Conservation (phyloP, 2,329 filamentous ascomycete genomes). For the Fusarium sp. region DNA sequence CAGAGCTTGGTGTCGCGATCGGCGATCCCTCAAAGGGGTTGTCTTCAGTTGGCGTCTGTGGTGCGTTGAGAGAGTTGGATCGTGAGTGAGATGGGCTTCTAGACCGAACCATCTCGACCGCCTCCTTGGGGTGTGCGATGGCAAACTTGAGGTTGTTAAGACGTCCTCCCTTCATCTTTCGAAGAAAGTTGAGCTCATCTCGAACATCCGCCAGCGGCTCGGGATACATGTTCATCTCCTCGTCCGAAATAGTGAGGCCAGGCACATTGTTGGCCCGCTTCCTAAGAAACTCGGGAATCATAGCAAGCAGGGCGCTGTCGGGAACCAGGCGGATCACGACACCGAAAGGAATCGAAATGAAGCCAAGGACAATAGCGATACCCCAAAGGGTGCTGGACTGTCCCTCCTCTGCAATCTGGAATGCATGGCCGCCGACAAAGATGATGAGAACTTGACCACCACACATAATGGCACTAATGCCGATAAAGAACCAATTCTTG, state of each 20-base stretch:
- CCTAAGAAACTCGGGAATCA: constrained; percentile 67
- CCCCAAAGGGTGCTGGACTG: constrained; percentile 86
- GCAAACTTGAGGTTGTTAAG: constrained; percentile 85
- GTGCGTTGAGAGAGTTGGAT: constrained; percentile 71
- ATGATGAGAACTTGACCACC: constrained; percentile 91
- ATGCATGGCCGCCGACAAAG: constrained; percentile 84
- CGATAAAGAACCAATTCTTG: constrained; percentile 89
- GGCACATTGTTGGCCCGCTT: constrained; percentile 60
- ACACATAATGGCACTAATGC: constrained; percentile 87
- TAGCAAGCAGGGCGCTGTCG: constrained; percentile 70
- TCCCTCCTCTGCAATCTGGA: constrained; percentile 72
- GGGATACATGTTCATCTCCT: constrained; percentile 77
- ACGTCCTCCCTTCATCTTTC: constrained; percentile 83
- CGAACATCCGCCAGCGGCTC: constrained; percentile 79
- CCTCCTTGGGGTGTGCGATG: constrained; percentile 79
- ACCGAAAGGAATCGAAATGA: constrained; percentile 87
- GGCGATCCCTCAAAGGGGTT: constrained; percentile 61
- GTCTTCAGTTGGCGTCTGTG: constrained; percentile 72
- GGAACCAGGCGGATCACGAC: constrained; percentile 85
- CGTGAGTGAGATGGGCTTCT: constrained; percentile 73
- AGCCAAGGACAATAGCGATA: constrained; percentile 84
- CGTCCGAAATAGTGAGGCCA: constrained; percentile 72
- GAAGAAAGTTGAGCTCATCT: constrained; percentile 84
- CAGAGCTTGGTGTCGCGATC: constrained; percentile 68
- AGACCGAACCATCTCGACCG: constrained; percentile 68